Evolutionary conservation across 495 filamentous ascomycete genomes (phyloP).

Genomic region (Terfezia claveryi): DNA sequence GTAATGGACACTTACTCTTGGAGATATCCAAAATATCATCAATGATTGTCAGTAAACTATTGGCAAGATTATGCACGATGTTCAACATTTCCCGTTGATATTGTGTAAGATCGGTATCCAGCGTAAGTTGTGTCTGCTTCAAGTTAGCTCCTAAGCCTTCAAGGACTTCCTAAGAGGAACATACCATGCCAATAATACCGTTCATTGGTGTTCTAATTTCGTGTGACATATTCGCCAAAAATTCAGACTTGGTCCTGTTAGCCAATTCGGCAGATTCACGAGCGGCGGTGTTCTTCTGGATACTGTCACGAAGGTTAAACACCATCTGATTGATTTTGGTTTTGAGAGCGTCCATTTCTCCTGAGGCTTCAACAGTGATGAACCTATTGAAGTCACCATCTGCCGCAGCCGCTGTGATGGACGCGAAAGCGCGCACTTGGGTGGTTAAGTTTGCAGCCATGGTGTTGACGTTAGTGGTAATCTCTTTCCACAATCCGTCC

Average conservation of each 20-base stretch:
- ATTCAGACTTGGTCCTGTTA: slow-evolving; percentile 97
- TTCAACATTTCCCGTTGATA: slow-evolving; percentile 98
- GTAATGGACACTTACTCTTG: slow-evolving; percentile 34
- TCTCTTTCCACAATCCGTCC: slow-evolving; percentile 92
- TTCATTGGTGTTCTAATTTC: slow-evolving; percentile 95
- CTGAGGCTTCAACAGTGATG: slow-evolving; percentile 93
- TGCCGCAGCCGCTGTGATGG: slow-evolving; percentile 91
- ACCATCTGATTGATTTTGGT: slow-evolving; percentile 99
- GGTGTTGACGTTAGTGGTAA: slow-evolving; percentile 93
- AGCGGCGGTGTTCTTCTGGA: slow-evolving; percentile 90
- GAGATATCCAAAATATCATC: slow-evolving; percentile 98
- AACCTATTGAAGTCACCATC: slow-evolving; percentile 93
- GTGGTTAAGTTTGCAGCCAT: slow-evolving; percentile 97
- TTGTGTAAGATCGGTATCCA: slow-evolving; percentile 84
- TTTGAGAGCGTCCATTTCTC: slow-evolving; percentile 98
- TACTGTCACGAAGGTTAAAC: slow-evolving; percentile 81
- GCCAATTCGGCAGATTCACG: slow-evolving; percentile 91
- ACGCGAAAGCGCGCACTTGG: slow-evolving; percentile 91
- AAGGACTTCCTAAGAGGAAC: background rate
- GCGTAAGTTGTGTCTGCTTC: slow-evolving; percentile 88
- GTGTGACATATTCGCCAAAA: slow-evolving; percentile 98
- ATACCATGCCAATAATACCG: slow-evolving; percentile 23
- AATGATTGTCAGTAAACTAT: slow-evolving; percentile 93
- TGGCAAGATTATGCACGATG: slow-evolving; percentile 92
- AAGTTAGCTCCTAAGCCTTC: slow-evolving; percentile 30